These are phyloP conservation scores for Clavispora fructus DNA, from an alignment of 805 yeast species.

Conservation along the genomic window DNA sequence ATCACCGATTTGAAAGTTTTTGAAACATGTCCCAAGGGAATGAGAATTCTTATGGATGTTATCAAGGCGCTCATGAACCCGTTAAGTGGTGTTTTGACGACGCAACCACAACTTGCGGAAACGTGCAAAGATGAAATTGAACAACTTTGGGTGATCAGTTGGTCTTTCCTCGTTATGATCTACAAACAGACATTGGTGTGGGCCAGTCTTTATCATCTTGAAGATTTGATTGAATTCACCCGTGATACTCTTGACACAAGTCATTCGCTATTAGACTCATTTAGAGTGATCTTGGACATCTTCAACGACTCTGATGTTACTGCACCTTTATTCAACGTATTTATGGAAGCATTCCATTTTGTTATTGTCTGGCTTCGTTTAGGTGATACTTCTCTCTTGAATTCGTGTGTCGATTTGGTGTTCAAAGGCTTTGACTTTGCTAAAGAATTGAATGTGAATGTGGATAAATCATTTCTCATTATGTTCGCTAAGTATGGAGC, in stretches of 20 bases:
- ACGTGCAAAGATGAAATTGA: constrained; percentile 19
- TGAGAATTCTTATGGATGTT: constrained; percentile 72
- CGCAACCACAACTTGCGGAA: constrained; percentile 6
- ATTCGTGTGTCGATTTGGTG: constrained; percentile 68
- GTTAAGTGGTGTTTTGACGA: constrained; percentile 47
- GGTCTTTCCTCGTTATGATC: constrained; percentile 69
- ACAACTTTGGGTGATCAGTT: constrained; percentile 61
- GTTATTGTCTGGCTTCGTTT: constrained; percentile 78
- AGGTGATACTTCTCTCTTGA: constrained; percentile 69
- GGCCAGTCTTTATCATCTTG: constrained; percentile 60
- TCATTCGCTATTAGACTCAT: constrained; percentile 60
- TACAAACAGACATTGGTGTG: constrained; percentile 66
- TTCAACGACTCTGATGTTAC: constrained; percentile 7
- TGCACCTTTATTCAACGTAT: constrained; percentile 39
- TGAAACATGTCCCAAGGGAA: constrained; percentile 73
- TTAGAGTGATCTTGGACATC: constrained; percentile 35
- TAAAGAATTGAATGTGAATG: constrained; percentile 42
- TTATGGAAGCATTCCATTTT: constrained; percentile 58
- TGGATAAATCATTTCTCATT: constrained; percentile 50
- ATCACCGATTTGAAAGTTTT: constrained; percentile 46
- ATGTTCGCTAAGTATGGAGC: constrained; percentile 60
- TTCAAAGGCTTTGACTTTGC: constrained; percentile 64
- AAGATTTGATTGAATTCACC: constrained; percentile 70
- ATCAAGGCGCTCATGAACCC: constrained; percentile 61
- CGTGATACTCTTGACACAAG: constrained; percentile 82